These are phyloP conservation scores for Quercus ilex DNA, from an alignment of 306 rosid species.

Conservation along the genomic window DNA sequence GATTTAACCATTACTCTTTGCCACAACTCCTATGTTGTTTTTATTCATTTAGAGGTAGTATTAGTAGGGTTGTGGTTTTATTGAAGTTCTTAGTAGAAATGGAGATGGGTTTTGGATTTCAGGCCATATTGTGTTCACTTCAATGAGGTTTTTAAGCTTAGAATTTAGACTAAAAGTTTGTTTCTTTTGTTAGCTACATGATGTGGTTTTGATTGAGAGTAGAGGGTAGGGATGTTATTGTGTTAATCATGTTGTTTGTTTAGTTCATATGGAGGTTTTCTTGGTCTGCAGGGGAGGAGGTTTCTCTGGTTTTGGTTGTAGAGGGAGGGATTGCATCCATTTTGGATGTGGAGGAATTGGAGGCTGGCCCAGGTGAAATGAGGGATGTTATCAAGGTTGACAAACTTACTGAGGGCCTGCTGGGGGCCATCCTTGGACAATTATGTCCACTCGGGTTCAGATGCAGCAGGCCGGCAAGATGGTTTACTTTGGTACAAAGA, in stretches of 20 bases:
- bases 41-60: slow-evolving; percentile 11
- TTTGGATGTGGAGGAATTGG: slow-evolving; percentile 67
- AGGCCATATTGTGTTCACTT: slow-evolving; percentile 2
- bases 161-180: neutral
- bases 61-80: neutral
- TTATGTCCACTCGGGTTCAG: slow-evolving; percentile 39
- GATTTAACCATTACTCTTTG: slow-evolving; percentile 16
- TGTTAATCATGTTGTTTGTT: neutral
- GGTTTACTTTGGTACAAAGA: slow-evolving; percentile 95
- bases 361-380: slow-evolving; percentile 77
- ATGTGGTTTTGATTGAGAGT: slow-evolving; percentile 7
- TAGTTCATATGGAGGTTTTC: slow-evolving; percentile 4
- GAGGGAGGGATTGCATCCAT: slow-evolving; percentile 42
- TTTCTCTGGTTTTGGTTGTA: slow-evolving; percentile 26
- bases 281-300: slow-evolving; percentile 23
- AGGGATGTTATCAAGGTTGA: slow-evolving; percentile 95
- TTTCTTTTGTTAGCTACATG: neutral
- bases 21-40: slow-evolving; percentile 1
- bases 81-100: slow-evolving; percentile 14
- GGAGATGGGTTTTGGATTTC: neutral
- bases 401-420: slow-evolving; percentile 83
- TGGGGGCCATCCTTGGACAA: slow-evolving; percentile 60
- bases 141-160: slow-evolving; percentile 8
- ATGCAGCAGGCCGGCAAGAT: slow-evolving; percentile 69
- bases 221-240: neutral